Evolutionary conservation across 2,329 filamentous ascomycete genomes (phyloP).

Genomic region (Ophiostoma angusticollis): DNA sequence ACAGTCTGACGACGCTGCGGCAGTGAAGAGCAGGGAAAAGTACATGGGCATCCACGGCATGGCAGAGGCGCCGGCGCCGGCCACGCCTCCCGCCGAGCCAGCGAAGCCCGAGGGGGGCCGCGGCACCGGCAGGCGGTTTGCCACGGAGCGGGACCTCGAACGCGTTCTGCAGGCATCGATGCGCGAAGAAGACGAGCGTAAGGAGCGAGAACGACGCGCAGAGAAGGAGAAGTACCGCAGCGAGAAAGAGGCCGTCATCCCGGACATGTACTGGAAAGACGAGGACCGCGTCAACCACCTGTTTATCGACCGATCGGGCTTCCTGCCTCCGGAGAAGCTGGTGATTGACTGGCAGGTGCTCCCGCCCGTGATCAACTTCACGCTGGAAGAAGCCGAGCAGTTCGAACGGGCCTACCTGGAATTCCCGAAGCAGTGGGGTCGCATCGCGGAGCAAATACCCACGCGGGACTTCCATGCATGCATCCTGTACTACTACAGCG

Average conservation of each 20-base stretch:
- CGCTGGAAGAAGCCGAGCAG: conserved; percentile 51
- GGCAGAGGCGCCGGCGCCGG: conserved; percentile 22
- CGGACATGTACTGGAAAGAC: conserved; percentile 52
- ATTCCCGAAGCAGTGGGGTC: conserved; percentile 71
- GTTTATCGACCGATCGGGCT: conserved; percentile 54
- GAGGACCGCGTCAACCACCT: conserved; percentile 44
- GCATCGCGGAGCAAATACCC: conserved; percentile 55
- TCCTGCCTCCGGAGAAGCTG: conserved; percentile 50
- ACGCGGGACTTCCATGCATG: conserved; percentile 63
- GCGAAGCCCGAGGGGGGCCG: conserved; percentile 44
- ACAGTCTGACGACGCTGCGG: conserved; percentile 39
- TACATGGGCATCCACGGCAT: conserved; percentile 29
- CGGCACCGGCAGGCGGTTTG: conserved; percentile 43
- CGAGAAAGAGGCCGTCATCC: conserved; percentile 64
- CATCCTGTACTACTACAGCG: conserved; percentile 78
- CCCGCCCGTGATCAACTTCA: conserved; percentile 63
- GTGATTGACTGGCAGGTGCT: conserved; percentile 60
- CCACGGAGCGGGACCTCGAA: conserved; percentile 61
- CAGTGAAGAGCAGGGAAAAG: conserved; percentile 42
- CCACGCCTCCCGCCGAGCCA: conserved; percentile 32
- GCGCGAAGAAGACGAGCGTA: conserved; percentile 55
- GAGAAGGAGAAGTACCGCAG: conserved; percentile 59
- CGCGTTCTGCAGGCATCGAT: conserved; percentile 59
- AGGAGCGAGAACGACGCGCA: conserved; percentile 51
- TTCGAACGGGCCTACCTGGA: conserved; percentile 68